Conservation (phyloP, 441 rosid genomes). For the Corymbia calophylla region DNA sequence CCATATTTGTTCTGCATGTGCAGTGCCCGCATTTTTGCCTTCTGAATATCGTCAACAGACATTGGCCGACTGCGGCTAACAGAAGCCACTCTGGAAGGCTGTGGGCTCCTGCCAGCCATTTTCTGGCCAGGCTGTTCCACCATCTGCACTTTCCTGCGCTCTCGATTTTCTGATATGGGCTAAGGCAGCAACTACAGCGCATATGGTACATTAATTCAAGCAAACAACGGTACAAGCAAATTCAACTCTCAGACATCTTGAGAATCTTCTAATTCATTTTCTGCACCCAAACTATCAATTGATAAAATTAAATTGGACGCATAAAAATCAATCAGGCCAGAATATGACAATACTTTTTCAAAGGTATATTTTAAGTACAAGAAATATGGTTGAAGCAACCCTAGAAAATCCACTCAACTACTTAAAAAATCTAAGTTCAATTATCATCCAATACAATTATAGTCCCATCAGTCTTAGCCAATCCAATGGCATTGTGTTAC, state of each 20-base stretch:
- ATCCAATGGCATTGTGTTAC: neutral
- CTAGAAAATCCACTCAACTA: neutral
- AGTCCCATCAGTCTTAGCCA: neutral
- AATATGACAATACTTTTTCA: neutral
- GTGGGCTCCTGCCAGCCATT: conserved; percentile 60
- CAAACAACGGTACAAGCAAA: neutral
- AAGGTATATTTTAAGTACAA: neutral
- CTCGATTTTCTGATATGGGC: conserved; percentile 66
- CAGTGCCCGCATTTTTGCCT: conserved; percentile 89
- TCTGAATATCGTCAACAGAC: conserved; percentile 98
- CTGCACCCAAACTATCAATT: neutral
- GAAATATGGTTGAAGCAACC: neutral
- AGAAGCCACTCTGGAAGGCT: conserved; percentile 46
- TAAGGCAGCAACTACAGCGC: conserved; percentile 36
- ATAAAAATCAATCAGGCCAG: neutral
- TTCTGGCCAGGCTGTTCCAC: conserved; percentile 98
- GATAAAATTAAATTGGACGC: neutral
- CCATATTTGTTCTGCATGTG: conserved; percentile 79
- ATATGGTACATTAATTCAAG: neutral
- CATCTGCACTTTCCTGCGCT: conserved; percentile 89
- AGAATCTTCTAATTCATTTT: neutral
- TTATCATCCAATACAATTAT: neutral
- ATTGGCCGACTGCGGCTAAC: conserved; percentile 76
- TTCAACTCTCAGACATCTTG: neutral
- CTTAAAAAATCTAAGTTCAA: neutral